Evolutionary conservation across 805 yeast genomes (phyloP).

Genomic region (Wickerhamiella occidentalis): DNA sequence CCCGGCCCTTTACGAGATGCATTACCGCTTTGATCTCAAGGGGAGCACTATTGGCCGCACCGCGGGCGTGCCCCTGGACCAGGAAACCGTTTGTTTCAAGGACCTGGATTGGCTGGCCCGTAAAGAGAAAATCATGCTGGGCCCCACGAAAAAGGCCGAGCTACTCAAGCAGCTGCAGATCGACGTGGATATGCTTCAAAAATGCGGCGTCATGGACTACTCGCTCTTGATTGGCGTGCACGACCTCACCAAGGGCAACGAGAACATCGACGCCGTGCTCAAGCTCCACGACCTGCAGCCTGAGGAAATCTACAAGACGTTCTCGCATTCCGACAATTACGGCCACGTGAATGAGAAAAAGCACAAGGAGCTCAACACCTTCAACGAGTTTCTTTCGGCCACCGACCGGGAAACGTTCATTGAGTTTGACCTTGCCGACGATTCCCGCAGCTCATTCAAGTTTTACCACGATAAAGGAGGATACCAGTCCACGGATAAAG

Average conservation of each 20-base stretch:
- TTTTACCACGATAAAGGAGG: slow-evolving; percentile 85
- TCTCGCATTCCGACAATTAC: slow-evolving; percentile 3
- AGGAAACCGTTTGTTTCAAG: slow-evolving; percentile 44
- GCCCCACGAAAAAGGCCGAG: slow-evolving; percentile 50
- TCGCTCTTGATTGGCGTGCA: slow-evolving; percentile 82
- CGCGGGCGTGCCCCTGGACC: slow-evolving; percentile 10
- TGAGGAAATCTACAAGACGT: background rate
- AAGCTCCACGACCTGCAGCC: slow-evolving; percentile 20
- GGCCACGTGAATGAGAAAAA: slow-evolving; percentile 12
- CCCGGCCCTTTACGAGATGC: slow-evolving; percentile 84
- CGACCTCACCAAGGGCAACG: slow-evolving; percentile 51
- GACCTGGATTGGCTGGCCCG: slow-evolving; percentile 80
- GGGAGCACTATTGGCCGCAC: slow-evolving; percentile 81
- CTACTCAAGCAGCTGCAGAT: slow-evolving; percentile 58
- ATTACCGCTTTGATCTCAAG: slow-evolving; percentile 76
- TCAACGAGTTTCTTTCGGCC: slow-evolving; percentile 25
- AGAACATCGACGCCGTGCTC: slow-evolving; percentile 23
- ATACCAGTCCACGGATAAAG: slow-evolving; percentile 54
- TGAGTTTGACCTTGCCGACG: slow-evolving; percentile 25
- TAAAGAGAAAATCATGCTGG: slow-evolving; percentile 53
- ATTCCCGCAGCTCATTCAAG: slow-evolving; percentile 31
- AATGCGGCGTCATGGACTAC: slow-evolving; percentile 88
- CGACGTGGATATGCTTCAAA: slow-evolving; percentile 63
- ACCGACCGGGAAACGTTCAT: slow-evolving; percentile 28
- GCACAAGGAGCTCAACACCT: slow-evolving; percentile 24